These are phyloP conservation scores for Ustulina deusta DNA, from an alignment of 2,329 filamentous ascomycete species.

Conservation along the genomic window DNA sequence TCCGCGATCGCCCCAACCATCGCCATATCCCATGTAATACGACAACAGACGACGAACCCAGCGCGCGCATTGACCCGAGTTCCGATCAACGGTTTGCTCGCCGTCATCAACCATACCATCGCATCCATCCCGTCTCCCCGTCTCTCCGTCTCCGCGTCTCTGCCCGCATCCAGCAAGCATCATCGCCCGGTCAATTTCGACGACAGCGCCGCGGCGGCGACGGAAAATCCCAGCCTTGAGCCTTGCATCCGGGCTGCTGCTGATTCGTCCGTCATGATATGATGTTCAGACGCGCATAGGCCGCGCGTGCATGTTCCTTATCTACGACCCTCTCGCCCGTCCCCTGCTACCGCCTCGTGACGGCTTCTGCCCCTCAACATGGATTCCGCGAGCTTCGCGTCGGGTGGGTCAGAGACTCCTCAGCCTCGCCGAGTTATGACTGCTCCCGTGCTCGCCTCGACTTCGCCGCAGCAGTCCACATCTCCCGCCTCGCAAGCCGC, in stretches of 20 bases:
- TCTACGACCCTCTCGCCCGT: constrained; percentile 16
- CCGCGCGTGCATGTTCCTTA: constrained; percentile 14
- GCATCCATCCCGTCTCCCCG: neutral
- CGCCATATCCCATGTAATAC: too few relatives aligned
- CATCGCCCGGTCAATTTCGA: neutral
- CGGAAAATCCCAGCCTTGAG: neutral
- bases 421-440: constrained; percentile 54
- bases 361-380: constrained; percentile 32
- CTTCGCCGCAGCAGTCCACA: constrained; percentile 40
- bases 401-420: constrained; percentile 31
- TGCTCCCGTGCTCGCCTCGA: constrained; percentile 50
- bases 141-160: too few relatives aligned
- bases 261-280: constrained; percentile 42
- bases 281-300: constrained; percentile 34
- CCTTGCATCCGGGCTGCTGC: neutral
- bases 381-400: constrained; percentile 32
- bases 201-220: neutral
- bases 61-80: too few relatives aligned
- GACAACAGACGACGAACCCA: too few relatives aligned
- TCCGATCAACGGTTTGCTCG: too few relatives aligned
- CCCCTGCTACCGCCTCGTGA: neutral
- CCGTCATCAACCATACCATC: too few relatives aligned
- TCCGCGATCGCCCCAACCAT: too few relatives aligned
- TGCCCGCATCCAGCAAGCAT: too few relatives aligned
- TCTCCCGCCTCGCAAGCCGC: constrained; percentile 4